Percentiles rank a stretch among this genome's conserved stretches.
Evolutionary conservation across 1,284 basidiomycete species (phyloP).

Genomic region (Ceratorhiza oryzae-sativae): DNA sequence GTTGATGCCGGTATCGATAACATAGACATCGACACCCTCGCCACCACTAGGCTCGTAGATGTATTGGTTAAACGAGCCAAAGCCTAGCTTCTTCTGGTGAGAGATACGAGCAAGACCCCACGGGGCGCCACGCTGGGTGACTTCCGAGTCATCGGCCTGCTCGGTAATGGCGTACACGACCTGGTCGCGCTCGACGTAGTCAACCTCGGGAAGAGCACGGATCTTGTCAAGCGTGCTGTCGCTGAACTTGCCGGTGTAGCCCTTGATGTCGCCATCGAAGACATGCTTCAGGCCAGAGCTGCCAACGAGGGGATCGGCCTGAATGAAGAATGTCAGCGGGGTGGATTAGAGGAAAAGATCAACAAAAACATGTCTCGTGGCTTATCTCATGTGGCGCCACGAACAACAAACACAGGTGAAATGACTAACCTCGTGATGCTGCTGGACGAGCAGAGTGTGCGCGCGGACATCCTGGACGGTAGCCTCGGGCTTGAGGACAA

Average conservation of each 20-base stretch:
- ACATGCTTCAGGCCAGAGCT: conserved; percentile 70
- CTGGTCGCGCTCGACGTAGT: conserved; percentile 93
- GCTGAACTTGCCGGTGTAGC: conserved; percentile 88
- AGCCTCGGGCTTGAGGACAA: conserved; percentile 80
- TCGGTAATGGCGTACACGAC: conserved; percentile 76
- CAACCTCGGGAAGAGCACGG: conserved; percentile 88
- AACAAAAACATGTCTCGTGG: conserved; percentile 1
- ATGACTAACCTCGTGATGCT: conserved; percentile 44
- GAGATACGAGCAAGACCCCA: conserved; percentile 98
- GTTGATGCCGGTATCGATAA: conserved; percentile 65
- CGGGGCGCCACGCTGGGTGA: conserved; percentile 78
- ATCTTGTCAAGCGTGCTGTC: conserved; percentile 78
- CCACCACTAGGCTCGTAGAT: conserved; percentile 78
- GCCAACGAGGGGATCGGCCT: conserved; percentile 48
- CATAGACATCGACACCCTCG: conserved; percentile 87
- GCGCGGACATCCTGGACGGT: conserved; percentile 65
- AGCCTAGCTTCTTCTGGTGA: conserved; percentile 79
- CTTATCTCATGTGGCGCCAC: conserved; percentile 40
- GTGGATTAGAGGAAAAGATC: conserved; percentile 26
- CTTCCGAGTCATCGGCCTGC: conserved; percentile 43
- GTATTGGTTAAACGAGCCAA: conserved; percentile 89
- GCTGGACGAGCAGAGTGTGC: conserved; percentile 58
- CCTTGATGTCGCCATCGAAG: conserved; percentile 71
- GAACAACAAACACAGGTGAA: conserved; percentile 2
- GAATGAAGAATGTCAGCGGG: conserved; percentile 48